Evolutionary conservation across 176 grass and related monocot species (phyloP), one percentile per base, ranked within the genome.

Genomic region (Cenchrus fungigraminus): DNA sequence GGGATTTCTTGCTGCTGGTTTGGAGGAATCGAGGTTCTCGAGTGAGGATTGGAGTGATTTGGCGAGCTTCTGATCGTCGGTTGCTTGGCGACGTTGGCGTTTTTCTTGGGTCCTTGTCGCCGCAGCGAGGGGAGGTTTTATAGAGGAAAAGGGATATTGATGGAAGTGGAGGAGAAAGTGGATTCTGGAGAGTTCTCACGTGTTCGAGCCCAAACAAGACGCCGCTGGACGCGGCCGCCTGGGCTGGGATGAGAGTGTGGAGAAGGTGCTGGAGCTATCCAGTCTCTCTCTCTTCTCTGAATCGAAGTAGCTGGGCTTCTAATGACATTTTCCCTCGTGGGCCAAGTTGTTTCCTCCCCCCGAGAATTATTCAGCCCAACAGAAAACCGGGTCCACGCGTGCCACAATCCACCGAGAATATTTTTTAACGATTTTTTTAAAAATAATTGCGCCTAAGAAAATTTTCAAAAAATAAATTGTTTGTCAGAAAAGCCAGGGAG

Each of bases 161-260:
- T 45, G 16, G 9, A 25, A 43, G 32, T 31, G 50, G 60, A 80
- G 69, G n/a, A 9, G 60, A 75, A 68, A 32, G 61, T 6, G 6
- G 66, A 66, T 60, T 90, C 88, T 59, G 8, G 89, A 90, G 68
- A 16, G 10, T 83, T 87, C 89, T 52, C 20, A 52, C 16, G 4
- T n/a, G 51, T 87, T 84, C 84, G 8, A 1, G 84, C 16, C 22
- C 3, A 12, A 9, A 69, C 80, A 0, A 1, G 59, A 58, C 3
- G 57, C n/a, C 6, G 11, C 47, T 14, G 1, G 83, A 65, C 25
- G 43, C 8, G 5, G 0, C 42, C 0, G 31, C 4, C 20, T 77
- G 34, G 73, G n/a, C 22, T 66, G 80, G 15, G 43, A 73, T 9
- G 15, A 5, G 29, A 0, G 71, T 2, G 1, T 71, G 13, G 31